Conservation (phyloP, 2,329 filamentous ascomycete genomes). For the Fusarium ramigenum region DNA sequence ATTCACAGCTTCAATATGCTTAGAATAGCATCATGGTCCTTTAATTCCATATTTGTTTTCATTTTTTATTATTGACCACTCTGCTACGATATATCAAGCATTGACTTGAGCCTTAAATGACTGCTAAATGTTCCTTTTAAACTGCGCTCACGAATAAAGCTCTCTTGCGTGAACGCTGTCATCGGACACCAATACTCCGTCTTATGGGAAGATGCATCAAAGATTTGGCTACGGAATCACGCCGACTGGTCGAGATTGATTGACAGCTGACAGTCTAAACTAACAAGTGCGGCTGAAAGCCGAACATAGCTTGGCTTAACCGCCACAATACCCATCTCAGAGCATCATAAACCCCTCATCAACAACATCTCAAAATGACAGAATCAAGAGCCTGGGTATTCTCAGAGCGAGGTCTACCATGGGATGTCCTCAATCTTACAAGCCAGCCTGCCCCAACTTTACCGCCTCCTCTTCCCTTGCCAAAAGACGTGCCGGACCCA, state of each 20-base stretch:
- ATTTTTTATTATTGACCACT: not conserved
- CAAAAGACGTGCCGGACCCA: slow-evolving; percentile 39
- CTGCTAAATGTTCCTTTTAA: rapidly evolving
- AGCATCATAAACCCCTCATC: not conserved
- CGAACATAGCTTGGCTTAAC: not conserved
- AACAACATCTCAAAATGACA: not conserved
- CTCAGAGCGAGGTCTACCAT: not conserved
- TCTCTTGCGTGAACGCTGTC: not conserved
- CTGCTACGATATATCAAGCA: rapidly evolving
- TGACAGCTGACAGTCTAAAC: not conserved
- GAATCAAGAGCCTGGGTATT: slow-evolving; percentile 1
- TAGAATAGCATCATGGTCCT: no score
- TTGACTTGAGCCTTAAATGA: not conserved
- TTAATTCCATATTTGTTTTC: not conserved
- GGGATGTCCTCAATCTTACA: not conserved
- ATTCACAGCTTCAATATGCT: rapidly evolving
- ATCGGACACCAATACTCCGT: not conserved
- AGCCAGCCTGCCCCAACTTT: not conserved
- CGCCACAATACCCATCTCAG: not conserved
- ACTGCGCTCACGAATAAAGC: rapidly evolving
- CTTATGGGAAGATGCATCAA: not conserved
- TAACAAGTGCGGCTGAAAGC: not conserved
- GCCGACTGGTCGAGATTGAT: not conserved
- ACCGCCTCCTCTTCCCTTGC: slow-evolving; percentile 35
- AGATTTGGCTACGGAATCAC: not conserved